Evolutionary conservation across 345 rosid species (phyloP), one percentile per base, ranked within the genome.

Genomic region (Alliaria petiolata): DNA sequence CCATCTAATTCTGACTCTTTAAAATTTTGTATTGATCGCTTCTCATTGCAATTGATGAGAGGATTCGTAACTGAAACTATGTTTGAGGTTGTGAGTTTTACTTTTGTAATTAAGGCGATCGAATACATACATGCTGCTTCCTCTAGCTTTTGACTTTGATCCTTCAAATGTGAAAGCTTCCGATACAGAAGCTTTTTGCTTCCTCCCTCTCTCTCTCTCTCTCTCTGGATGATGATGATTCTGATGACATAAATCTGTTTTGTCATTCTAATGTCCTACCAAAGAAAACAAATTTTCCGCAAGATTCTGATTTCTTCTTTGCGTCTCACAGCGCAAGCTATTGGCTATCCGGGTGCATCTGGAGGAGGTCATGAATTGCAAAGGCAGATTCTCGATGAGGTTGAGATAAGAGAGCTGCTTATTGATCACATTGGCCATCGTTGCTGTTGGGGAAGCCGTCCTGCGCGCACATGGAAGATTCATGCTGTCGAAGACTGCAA

Each of bases 381-480:
- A 30, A 76, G 83, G 89, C 89, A 85, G 83, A 67, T 79, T 62
- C 79, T 95, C 76, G 99, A 91, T 80, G 99, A 88, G 81, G 86
- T 91, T 53, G 97, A 91, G 76, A 91, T 91, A 76, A 82, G 95
- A 36, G 96, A 89, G 78, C 83, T 95, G 76, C 96, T 95, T n/a
- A 87, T 95, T 61, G 95, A 91, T 72, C 95, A 89, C 67, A 86
- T 95, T 8, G 96, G 93, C 30, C 99, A 91, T 68, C 91, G 88
- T 50, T 95, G 96, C 56, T 95, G 99, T 80, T 91, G 97, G 97
- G 99, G 97, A 70, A 95, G 99, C 67, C 93, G 86, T 64, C 99
- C 95, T 26, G 93, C 99, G 82, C 87, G 99, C 39, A 83, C 96
- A 4, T 95, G 99, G 97, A 95, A 81, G 84, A 95, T 95, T 81